phyloP scores from a whole-genome alignment of 441 rosid genomes.

The Eugenia klotzschiana region DNA sequence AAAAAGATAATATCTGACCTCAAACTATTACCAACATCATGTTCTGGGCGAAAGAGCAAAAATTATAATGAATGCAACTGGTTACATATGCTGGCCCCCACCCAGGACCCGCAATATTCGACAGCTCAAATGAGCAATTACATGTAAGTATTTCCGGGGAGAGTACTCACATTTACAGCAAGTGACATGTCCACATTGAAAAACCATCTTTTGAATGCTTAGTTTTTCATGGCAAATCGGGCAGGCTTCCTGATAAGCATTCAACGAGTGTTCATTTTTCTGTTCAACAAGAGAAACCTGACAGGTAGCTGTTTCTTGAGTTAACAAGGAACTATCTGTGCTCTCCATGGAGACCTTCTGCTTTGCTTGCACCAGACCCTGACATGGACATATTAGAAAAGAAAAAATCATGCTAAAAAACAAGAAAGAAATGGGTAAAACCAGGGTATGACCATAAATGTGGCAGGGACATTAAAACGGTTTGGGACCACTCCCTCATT shows the following conservation, averaged over 20 bases:
- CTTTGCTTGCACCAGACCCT: slow-evolving; percentile 71
- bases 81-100: neutral
- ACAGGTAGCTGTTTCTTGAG: slow-evolving; percentile 20
- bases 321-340: slow-evolving; percentile 22
- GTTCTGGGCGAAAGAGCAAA: neutral
- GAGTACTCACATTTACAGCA: slow-evolving; percentile 79
- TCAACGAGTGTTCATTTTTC: slow-evolving; percentile 18
- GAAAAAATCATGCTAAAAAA: neutral
- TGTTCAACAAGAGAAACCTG: slow-evolving; percentile 21
- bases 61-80: neutral
- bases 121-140: neutral
- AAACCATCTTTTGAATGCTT: slow-evolving; percentile 82
- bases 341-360: slow-evolving; percentile 32
- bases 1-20: neutral
- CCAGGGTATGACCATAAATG: neutral
- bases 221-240: slow-evolving; percentile 83
- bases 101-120: neutral
- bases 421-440: neutral
- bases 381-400: slow-evolving; percentile 6
- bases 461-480: neutral
- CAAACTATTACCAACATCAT: neutral
- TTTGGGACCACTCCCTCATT: neutral
- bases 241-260: slow-evolving; percentile 56
- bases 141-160: neutral
- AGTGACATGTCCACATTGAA: slow-evolving; percentile 82